Evolutionary conservation across 176 grass and related monocot species (phyloP), one percentile per base, ranked within the genome.

Genomic region (Zizania latifolia): DNA sequence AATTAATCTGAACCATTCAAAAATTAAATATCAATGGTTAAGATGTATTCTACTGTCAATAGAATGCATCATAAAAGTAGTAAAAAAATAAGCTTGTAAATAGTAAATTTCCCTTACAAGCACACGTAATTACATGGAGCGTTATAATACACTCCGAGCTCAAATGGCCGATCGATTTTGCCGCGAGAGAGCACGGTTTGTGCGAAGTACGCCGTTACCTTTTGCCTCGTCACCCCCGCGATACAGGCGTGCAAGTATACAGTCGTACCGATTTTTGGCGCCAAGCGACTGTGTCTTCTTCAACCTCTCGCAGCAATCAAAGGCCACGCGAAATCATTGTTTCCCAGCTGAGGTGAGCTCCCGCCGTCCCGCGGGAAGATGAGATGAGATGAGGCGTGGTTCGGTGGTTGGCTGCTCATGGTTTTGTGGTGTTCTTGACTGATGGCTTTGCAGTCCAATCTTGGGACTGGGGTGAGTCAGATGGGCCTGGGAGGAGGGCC

Each of bases 391-490:
- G 17, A 51, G 46, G 19, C 1, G 46, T 16, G 1, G 40, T n/a
- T n/a, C 39, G 39, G 3, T 15, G 34, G 6, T n/a, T n/a, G 34
- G 21, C 19, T 39, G 53, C 54, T n/a, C 21, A 30, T 50, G 32
- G 10, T 65, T 61, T 68, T 8, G 21, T 7, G 67, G 46, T 21
- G 4, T 24, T 82, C 19, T 75, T 39, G 16, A 38, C n/a, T 59
- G 53, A 68, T 63, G 54, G 53, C 36, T 61, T 75, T n/a, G 27
- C 43, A 45, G 66, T 78, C 68, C 51, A 83, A 68, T 74, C 85
- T n/a, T n/a, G n/a, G n/a, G n/a, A n/a, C n/a, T 68, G 68, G 40
- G 85, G 51, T 68, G 85, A 83, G 73, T 83, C 74, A 79, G 74
- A 78, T 74, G 85, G 74, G 80, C 68, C 79, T 54, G 40, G 19